These are phyloP conservation scores for Lasiodiplodia theobromae DNA, from an alignment of 2,329 filamentous ascomycete genomes.

Conservation along the genomic window DNA sequence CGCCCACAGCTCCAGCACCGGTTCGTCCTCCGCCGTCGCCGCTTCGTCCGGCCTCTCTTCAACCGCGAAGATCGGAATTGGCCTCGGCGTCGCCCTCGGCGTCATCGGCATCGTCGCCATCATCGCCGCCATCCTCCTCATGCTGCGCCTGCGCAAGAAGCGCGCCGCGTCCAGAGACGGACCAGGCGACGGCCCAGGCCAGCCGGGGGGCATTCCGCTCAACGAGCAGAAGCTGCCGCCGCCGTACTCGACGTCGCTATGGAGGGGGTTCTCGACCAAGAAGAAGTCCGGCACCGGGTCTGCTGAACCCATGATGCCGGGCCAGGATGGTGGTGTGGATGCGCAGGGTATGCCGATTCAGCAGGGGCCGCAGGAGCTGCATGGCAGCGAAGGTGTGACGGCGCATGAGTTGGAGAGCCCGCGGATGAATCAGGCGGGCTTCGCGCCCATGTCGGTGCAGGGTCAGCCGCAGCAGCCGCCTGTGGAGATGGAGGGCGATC, in stretches of 20 bases:
- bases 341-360: background rate
- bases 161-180: slow-evolving; percentile 1
- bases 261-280: background rate
- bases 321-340: no score
- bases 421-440: background rate
- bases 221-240: background rate
- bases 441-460: background rate
- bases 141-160: slow-evolving; percentile 5
- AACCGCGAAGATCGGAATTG: background rate
- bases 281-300: background rate
- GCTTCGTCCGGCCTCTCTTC: background rate
- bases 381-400: background rate
- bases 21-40: background rate
- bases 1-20: background rate
- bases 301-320: slow-evolving; percentile 4
- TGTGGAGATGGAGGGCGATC: slow-evolving; percentile 11
- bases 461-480: background rate
- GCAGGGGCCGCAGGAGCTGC: background rate
- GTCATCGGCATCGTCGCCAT: slow-evolving; percentile 1
- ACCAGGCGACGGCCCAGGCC: background rate
- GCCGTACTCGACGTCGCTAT: background rate
- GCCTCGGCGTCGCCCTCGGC: background rate
- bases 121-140: slow-evolving; percentile 1
- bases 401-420: slow-evolving; percentile 4
- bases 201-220: no score